These are phyloP conservation scores for Termitomyces sp. DNA, from an alignment of 768 basidiomycete species.

Conservation along the genomic window DNA sequence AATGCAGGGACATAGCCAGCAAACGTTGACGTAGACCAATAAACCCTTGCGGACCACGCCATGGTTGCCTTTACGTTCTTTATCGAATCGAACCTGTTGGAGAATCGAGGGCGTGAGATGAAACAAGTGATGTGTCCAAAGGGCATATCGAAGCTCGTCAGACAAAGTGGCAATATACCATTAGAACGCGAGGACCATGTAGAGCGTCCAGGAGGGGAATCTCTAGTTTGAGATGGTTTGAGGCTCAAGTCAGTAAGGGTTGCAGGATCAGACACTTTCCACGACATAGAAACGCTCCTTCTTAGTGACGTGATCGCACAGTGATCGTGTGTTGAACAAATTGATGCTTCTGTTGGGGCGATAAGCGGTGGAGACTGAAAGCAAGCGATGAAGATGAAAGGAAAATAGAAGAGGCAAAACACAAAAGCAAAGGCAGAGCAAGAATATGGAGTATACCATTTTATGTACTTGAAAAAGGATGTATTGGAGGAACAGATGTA, in stretches of 20 bases:
- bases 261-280: constrained; percentile 6
- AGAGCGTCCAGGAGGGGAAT: too few species aligned
- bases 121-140: constrained; percentile 14
- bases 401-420: not conserved
- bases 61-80: constrained; percentile 6
- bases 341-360: constrained; percentile 26
- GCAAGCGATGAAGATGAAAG: not conserved
- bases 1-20: not conserved
- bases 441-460: not conserved
- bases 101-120: constrained; percentile 13
- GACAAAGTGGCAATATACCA: not conserved
- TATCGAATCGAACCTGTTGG: constrained; percentile 4
- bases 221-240: not conserved
- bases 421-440: not conserved
- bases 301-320: constrained; percentile 34
- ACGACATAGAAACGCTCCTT: constrained; percentile 18
- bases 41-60: too few species aligned
- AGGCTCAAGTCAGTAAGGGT: not conserved
- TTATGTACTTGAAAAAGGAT: not conserved
- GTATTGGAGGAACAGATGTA: not conserved
- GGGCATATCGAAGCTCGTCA: not conserved
- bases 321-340: constrained; percentile 31
- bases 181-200: not conserved
- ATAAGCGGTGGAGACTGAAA: constrained; percentile 12
- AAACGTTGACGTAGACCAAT: not conserved